A percentile compares a stretch with the other conserved stretches of the same genome.
Evolutionary conservation across 1,284 basidiomycete genomes (phyloP).

Genomic region (Lentinus polychrous): DNA sequence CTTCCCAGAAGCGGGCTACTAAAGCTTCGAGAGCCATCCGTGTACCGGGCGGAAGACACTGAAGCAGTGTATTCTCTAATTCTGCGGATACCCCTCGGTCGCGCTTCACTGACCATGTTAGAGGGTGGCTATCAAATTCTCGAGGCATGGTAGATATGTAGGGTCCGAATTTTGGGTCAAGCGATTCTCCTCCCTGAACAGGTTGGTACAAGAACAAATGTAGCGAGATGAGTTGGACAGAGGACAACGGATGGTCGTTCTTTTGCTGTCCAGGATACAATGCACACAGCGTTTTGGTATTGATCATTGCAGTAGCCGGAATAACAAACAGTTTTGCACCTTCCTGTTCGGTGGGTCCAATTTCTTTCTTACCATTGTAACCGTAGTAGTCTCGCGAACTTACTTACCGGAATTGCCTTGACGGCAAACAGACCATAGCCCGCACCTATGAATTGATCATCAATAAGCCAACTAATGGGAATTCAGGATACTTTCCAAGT

Average conservation of each 20-base stretch:
- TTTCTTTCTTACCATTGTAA: background rate
- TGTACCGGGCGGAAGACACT: conserved; percentile 45
- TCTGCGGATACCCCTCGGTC: conserved; percentile 10
- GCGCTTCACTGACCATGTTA: conserved; percentile 57
- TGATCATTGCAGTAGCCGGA: conserved; percentile 65
- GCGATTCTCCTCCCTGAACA: conserved; percentile 28
- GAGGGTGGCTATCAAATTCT: conserved; percentile 67
- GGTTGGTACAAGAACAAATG: conserved; percentile 38
- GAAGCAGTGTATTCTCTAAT: conserved; percentile 28
- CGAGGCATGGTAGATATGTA: conserved; percentile 71
- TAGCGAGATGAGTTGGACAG: conserved; percentile 46
- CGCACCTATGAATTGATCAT: conserved; percentile 34
- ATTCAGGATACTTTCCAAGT: background rate
- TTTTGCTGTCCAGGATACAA: conserved; percentile 37
- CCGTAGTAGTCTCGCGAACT: background rate
- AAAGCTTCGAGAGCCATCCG: conserved; percentile 40
- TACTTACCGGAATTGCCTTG: conserved; percentile 34
- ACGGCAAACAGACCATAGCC: conserved; percentile 68
- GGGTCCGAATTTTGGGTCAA: conserved; percentile 60
- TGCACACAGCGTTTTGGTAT: conserved; percentile 53
- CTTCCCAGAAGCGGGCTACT: conserved; percentile 46
- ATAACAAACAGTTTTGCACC: conserved; percentile 56
- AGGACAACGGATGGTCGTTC: conserved; percentile 33
- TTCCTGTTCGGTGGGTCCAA: conserved; percentile 30
- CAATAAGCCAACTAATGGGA: background rate